Conservation (phyloP, 352 stramenopile genomes). For the Phytophthora rubi region DNA sequence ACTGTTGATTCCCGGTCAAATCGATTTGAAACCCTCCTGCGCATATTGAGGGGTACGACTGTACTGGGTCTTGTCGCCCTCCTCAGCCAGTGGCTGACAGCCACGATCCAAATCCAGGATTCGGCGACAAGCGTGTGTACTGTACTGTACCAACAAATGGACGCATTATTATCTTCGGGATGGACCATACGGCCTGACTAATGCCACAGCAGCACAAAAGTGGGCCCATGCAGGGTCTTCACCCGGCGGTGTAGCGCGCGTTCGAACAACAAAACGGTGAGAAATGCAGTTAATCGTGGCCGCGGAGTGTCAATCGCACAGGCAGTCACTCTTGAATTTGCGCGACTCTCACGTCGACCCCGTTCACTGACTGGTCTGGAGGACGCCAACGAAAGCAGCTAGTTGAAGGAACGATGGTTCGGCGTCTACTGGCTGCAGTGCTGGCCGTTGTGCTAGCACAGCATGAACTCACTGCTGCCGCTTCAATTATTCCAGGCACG, state of each 20-base stretch:
- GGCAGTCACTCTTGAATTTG: not conserved
- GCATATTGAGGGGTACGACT: no score
- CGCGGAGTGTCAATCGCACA: not conserved
- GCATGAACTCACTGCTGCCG: constrained; percentile 4
- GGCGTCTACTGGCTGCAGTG: not conserved
- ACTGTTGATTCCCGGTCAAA: no score
- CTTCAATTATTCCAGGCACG: constrained; percentile 13
- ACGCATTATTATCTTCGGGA: constrained; percentile 14
- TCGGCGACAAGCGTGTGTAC: no score
- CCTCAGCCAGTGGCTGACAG: no score
- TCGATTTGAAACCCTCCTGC: no score
- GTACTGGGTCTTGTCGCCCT: no score
- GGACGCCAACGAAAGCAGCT: no score
- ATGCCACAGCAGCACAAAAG: constrained; percentile 14
- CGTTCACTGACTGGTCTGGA: no score
- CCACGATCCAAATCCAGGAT: no score
- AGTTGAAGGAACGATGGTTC: constrained; percentile 2
- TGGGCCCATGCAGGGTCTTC: constrained; percentile 4
- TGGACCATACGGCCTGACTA: not conserved
- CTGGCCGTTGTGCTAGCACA: constrained; percentile 14
- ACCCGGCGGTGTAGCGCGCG: not conserved
- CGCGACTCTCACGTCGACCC: no score
- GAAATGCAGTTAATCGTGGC: constrained; percentile 19
- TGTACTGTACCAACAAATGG: not conserved
- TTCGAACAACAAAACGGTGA: constrained; percentile 32